phyloP scores from a whole-genome alignment of 2,329 filamentous ascomycete species.

The Pleomassaria siparia region DNA sequence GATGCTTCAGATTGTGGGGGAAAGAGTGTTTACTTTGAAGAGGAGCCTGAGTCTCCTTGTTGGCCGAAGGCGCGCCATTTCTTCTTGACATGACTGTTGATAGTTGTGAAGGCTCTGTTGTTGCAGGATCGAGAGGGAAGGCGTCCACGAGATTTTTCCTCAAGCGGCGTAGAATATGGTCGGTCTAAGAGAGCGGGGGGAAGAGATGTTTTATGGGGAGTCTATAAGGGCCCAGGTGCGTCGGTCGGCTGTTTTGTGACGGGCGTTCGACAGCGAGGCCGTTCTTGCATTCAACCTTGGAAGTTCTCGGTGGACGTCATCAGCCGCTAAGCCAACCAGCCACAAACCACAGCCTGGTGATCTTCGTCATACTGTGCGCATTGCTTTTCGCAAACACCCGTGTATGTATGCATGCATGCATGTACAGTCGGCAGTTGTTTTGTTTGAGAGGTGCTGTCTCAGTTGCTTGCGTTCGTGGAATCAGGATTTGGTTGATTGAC shows the following conservation, averaged over 20 bases:
- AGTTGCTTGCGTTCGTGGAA: background rate
- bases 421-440: background rate
- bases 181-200: background rate
- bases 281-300: background rate
- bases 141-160: too few species aligned
- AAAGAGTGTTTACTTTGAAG: conserved; percentile 43
- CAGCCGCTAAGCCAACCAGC: background rate
- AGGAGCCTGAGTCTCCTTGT: conserved; percentile 45
- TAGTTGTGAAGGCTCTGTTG: background rate
- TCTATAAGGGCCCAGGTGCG: background rate
- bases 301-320: conserved; percentile 2
- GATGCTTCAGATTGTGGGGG: background rate
- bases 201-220: background rate
- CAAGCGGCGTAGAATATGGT: background rate
- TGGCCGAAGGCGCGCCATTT: conserved; percentile 54
- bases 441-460: background rate
- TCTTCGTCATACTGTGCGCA: background rate
- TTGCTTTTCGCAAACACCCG: background rate
- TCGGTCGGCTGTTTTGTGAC: background rate
- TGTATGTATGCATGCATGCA: background rate
- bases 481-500: background rate
- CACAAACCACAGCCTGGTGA: background rate
- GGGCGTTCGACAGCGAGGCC: background rate
- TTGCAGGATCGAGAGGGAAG: background rate
- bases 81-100: conserved; percentile 62